phyloP scores from a whole-genome alignment of 768 basidiomycete genomes.

The Gyrodon lividus region DNA sequence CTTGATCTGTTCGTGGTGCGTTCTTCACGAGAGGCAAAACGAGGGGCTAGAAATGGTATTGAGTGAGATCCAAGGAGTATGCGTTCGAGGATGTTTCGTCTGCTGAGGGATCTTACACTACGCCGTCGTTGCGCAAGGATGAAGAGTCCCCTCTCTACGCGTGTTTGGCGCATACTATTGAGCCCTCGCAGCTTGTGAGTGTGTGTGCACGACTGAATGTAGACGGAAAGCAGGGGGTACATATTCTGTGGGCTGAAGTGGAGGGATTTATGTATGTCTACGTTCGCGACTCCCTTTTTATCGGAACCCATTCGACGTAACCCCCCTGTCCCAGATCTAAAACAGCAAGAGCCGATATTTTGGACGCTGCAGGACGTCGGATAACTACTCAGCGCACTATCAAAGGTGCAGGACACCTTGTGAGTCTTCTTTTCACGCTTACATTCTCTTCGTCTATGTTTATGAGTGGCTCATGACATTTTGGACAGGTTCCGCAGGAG shows the following conservation, averaged over 20 bases:
- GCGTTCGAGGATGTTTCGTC: conserved; percentile 22
- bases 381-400: conserved; percentile 21
- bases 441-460: neutral
- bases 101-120: conserved; percentile 12
- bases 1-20: conserved; percentile 26
- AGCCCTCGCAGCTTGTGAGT: conserved; percentile 20
- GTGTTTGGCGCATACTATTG: conserved; percentile 26
- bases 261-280: conserved; percentile 29
- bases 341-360: conserved; percentile 24
- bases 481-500: conserved; percentile 25
- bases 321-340: conserved; percentile 18
- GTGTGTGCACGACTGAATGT: conserved; percentile 15
- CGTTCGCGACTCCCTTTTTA: neutral
- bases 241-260: conserved; percentile 30
- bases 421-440: conserved; percentile 1
- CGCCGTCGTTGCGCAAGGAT: conserved; percentile 26
- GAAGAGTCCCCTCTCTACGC: conserved; percentile 29
- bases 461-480: neutral
- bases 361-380: conserved; percentile 25
- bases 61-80: conserved; percentile 16
- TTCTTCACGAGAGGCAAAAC: neutral
- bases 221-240: conserved; percentile 16
- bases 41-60: neutral
- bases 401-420: conserved; percentile 31
- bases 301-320: neutral